Conservation (phyloP, 768 basidiomycete genomes). For the Amanita polypyramis region DNA sequence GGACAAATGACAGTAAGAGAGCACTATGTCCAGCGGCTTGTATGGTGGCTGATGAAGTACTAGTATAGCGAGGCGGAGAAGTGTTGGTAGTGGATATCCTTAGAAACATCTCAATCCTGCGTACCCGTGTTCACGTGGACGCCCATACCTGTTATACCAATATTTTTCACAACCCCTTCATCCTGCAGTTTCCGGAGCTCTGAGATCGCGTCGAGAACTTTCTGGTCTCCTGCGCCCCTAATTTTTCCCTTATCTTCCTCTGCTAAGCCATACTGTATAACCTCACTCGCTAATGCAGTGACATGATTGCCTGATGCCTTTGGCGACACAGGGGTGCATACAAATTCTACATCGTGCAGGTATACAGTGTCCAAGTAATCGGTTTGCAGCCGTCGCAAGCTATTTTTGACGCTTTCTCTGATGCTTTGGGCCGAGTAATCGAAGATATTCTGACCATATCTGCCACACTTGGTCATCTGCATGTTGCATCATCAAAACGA, state of each 20-base stretch:
- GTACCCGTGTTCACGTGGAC: not conserved
- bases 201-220: constrained; percentile 54
- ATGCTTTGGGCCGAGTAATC: constrained; percentile 66
- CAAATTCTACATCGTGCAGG: constrained; percentile 79
- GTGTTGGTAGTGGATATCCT: constrained; percentile 76
- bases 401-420: constrained; percentile 53
- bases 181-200: constrained; percentile 60
- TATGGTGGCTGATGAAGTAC: constrained; percentile 56
- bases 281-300: constrained; percentile 41
- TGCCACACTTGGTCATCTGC: constrained; percentile 82
- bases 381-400: constrained; percentile 61
- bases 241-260: constrained; percentile 45
- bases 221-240: constrained; percentile 61
- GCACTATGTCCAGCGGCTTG: constrained; percentile 65
- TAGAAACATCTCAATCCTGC: constrained; percentile 4
- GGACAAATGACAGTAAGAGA: constrained; percentile 75
- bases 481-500: not conserved
- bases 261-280: constrained; percentile 53
- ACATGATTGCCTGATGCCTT: constrained; percentile 44
- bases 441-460: constrained; percentile 57
- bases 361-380: constrained; percentile 73
- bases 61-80: constrained; percentile 75
- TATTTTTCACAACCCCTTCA: constrained; percentile 59
- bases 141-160: constrained; percentile 68
- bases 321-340: constrained; percentile 42